Conservation (phyloP, 1,284 basidiomycete genomes). For the Cryptococcus sp. region DNA sequence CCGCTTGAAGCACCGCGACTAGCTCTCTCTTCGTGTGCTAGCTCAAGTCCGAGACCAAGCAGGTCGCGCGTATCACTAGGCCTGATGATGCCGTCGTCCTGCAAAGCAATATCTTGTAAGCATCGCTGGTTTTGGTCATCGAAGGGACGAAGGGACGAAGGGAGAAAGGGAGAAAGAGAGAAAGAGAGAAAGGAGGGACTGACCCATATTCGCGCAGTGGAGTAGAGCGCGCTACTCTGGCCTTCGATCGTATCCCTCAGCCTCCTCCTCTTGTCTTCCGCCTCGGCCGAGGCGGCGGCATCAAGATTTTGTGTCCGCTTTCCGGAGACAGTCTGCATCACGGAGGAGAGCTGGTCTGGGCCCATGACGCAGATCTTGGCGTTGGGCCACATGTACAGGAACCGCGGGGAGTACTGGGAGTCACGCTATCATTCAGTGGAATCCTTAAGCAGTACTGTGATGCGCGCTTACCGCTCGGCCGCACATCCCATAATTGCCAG, state of each 20-base stretch:
- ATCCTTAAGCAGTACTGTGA: not conserved
- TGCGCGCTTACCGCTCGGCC: conserved; percentile 69
- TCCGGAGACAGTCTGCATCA: conserved; percentile 76
- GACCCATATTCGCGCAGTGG: conserved; percentile 80
- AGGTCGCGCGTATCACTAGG: conserved; percentile 88
- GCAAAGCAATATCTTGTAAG: not conserved
- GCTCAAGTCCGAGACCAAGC: conserved; percentile 77
- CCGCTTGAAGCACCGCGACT: conserved; percentile 49
- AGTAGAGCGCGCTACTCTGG: conserved; percentile 83
- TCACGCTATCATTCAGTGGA: too few species aligned
- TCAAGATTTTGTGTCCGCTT: conserved; percentile 18
- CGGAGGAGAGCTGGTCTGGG: conserved; percentile 83
- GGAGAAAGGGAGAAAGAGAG: too few species aligned
- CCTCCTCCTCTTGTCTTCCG: conserved; percentile 34
- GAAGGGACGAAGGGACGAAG: too few species aligned
- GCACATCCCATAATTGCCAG: conserved; percentile 93
- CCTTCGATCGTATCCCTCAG: conserved; percentile 80
- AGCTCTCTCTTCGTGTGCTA: conserved; percentile 60
- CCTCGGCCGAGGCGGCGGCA: conserved; percentile 9
- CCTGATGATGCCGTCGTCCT: conserved; percentile 88
- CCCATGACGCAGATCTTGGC: conserved; percentile 97
- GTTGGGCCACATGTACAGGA: conserved; percentile 98
- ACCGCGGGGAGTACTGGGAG: conserved; percentile 80
- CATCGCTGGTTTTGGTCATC: not conserved
- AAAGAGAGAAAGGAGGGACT: conserved; percentile 2